A percentile compares a stretch with the other conserved stretches of the same genome.
Evolutionary conservation across 2,329 filamentous ascomycete species (phyloP).

Genomic region (Talaromyces islandicus): DNA sequence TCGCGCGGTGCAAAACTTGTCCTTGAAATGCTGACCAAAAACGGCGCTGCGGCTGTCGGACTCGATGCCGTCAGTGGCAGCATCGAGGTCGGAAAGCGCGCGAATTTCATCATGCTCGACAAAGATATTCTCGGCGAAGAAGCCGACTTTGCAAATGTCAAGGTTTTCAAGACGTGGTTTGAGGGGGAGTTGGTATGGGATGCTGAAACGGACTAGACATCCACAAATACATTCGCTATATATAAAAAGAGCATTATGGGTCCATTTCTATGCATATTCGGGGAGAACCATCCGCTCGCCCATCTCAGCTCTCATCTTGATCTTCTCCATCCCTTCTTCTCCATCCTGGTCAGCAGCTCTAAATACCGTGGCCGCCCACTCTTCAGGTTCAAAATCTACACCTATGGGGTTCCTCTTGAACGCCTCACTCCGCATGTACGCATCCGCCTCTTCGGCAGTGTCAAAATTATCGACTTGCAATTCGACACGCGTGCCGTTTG

Average conservation of each 20-base stretch:
- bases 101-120: slow-evolving; percentile 3
- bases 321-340: slow-evolving; percentile 18
- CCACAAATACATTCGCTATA: not conserved
- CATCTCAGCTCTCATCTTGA: slow-evolving; percentile 10
- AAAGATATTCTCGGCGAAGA: not conserved
- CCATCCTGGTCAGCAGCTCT: slow-evolving; percentile 11
- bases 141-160: slow-evolving; percentile 4
- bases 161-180: slow-evolving; percentile 5
- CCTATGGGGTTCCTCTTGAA: slow-evolving; percentile 42
- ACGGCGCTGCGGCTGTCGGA: slow-evolving; percentile 3
- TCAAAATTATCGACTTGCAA: slow-evolving; percentile 43
- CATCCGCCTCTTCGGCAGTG: slow-evolving; percentile 29
- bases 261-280: not conserved
- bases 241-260: too few species aligned
- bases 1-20: not conserved
- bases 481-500: slow-evolving; percentile 46
- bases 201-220: not conserved
- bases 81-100: slow-evolving; percentile 1
- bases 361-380: slow-evolving; percentile 17
- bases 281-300: not conserved
- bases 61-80: not conserved
- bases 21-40: slow-evolving; percentile 5
- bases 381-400: slow-evolving; percentile 41
- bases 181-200: slow-evolving; percentile 1
- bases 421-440: slow-evolving; percentile 32